A percentile compares a stretch with the other conserved stretches of the same genome.
Conservation (phyloP, 2,329 filamentous ascomycete species). For the Teratosphaeria pseudoeucalypti region DNA sequence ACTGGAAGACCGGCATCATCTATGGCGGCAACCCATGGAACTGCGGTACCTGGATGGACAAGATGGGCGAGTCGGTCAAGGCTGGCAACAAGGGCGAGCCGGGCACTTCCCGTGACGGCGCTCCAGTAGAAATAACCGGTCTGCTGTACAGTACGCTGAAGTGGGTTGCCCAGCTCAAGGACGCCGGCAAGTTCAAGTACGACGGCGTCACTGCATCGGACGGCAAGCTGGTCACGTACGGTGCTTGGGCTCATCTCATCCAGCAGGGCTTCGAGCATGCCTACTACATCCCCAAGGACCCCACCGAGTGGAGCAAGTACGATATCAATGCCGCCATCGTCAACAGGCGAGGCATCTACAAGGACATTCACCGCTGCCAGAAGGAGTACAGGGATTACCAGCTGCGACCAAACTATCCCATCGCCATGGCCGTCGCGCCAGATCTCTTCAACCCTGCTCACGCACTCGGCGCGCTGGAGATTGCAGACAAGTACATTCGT, state of each 20-base stretch:
- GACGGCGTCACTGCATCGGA: slow-evolving; percentile 50
- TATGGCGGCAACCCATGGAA: slow-evolving; percentile 92
- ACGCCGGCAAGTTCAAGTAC: slow-evolving; percentile 61
- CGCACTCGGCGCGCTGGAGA: slow-evolving; percentile 66
- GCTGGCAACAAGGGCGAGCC: slow-evolving; percentile 88
- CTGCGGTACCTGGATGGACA: slow-evolving; percentile 99
- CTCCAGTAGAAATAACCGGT: slow-evolving; percentile 89
- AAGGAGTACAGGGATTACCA: slow-evolving; percentile 98
- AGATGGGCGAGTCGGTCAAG: slow-evolving; percentile 96
- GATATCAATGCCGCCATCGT: slow-evolving; percentile 70
- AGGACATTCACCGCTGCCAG: slow-evolving; percentile 85
- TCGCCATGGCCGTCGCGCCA: slow-evolving; percentile 89
- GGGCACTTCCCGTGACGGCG: slow-evolving; percentile 91
- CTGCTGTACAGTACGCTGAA: slow-evolving; percentile 78
- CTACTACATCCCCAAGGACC: slow-evolving; percentile 69
- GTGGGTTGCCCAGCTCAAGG: slow-evolving; percentile 63
- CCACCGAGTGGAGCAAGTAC: slow-evolving; percentile 62
- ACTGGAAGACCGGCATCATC: slow-evolving; percentile 83
- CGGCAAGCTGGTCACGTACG: slow-evolving; percentile 53
- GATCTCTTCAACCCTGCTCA: slow-evolving; percentile 72
- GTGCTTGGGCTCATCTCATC: slow-evolving; percentile 69
- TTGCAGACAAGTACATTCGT: slow-evolving; percentile 69
- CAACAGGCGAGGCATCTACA: slow-evolving; percentile 94
- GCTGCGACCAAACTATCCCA: slow-evolving; percentile 83
- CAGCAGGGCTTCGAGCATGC: slow-evolving; percentile 82